Base-by-base conservation (phyloP, 192 early-diverging fungal species). In the Endogone sp. region DNA sequence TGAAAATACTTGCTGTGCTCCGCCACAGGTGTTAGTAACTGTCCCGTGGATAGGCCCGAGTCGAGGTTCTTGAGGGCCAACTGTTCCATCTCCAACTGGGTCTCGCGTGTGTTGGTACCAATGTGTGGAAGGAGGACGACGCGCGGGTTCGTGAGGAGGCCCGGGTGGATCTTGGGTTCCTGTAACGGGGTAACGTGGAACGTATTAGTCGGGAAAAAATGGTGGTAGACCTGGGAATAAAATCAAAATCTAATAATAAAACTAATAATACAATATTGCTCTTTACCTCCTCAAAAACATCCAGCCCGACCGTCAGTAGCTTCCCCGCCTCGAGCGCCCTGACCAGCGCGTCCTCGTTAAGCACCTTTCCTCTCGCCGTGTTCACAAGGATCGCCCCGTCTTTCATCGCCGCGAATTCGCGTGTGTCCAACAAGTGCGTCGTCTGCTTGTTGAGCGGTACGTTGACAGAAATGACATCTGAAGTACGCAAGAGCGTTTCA, bases 371-470 rank as follows among this genome's bases (percentile, higher is more conserved):
- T 2, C 83, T 78, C 10, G 81, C 67, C 44, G 80, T 81, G 69
- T 86, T 86, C 27, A 86, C 68, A 23, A 86, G 25, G 24, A 84
- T 72, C 8, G 77, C 79, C 4, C 81, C 81, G 21, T 78, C 68
- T 28, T 79, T 86, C 79, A 84, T 82, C 72, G 74, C 76, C 25
- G 81, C 65, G 56, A 86, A 82, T 60, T 84, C 80, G 4, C 65
- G 64, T 25, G 65, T 71, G 55, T 65, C 64, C 60, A 84, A 69
- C 64, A 84, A 31, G 66, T 80, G 76, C 4, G 56, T 76, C 1
- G 83, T 84, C 2, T 72, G 59, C 16, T 70, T 63, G 62, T 70
- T 84, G 25, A 80, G 65, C 13, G 83, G 83, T 2, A 79, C 75
- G 58, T 71, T 78, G 24, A 84, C 69, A 28, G 77, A 79, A 24